Evolutionary conservation across 2,329 filamentous ascomycete genomes (phyloP), one percentile per base, ranked within the genome.

Genomic region (Paraconiothyrium brasiliense): DNA sequence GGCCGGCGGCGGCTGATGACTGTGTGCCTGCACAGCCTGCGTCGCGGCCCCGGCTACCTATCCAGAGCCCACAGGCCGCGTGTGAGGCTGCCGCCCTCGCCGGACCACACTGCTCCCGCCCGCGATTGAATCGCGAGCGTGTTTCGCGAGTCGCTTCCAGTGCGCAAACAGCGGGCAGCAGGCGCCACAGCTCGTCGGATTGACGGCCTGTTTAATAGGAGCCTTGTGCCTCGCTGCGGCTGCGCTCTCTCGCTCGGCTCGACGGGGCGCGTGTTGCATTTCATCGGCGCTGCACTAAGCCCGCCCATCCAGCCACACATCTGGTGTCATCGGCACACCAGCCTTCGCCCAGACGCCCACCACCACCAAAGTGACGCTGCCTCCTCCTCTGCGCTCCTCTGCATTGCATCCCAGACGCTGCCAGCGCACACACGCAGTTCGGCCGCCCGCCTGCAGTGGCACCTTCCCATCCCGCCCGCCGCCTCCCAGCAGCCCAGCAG

Each of bases 241-340:
- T 39, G 35, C n/a, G n/a, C 11, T 27, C 16, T n/a, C 43, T 13
- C 11, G 43, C 43, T 47, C 37, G 37, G 20, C 20, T 46, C 39
- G 52, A 41, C 41, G 24, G 27, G 39, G 20, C 30, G 20, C 39
- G 35, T 46, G 52, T 46, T 56, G 37, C 35, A 34, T 46, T 41
- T 56, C 52, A 49, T 49, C 47, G 47, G 24, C 47, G 47, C 27
- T 34, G 47, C 46, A 27, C 46, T 41, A 41, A 32, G 46, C 37
- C 48, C 32, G 14, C 13, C 48, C 48, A 20, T 24, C 30, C 30
- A 30, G 48, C 49, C 34, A 22, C 13, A 16, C 34, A 41, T 9
- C n/a, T 41, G n/a, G 22, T 54, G 51, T 54, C 51, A 54, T 54
- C 47, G 47, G 50, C 35, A 41, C n/a, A 13, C 10, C 39, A n/a